Evolutionary conservation across 768 basidiomycete genomes (phyloP).

Genomic region (Leccinum longicurvipes): DNA sequence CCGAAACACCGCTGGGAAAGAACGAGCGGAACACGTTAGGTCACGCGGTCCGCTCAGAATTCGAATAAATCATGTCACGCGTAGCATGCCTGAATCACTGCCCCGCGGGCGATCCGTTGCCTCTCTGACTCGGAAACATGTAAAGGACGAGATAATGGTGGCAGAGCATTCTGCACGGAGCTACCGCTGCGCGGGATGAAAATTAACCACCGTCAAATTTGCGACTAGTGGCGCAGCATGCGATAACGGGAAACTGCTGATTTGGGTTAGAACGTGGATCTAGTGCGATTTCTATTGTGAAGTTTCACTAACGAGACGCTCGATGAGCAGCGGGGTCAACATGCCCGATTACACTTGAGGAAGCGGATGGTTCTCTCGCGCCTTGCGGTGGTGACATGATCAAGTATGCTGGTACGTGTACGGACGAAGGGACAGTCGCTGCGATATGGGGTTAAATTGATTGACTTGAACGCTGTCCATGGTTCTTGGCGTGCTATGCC

Average conservation of each 20-base stretch:
- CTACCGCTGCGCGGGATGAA: not conserved
- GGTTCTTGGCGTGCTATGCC: not conserved
- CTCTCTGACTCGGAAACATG: not conserved
- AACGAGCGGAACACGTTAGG: not conserved
- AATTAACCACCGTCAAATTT: not conserved
- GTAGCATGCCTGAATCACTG: not conserved
- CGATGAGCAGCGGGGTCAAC: not conserved
- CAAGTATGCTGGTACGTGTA: not conserved
- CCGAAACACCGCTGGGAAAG: slow-evolving; percentile 30
- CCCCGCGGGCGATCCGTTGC: slow-evolving; percentile 14
- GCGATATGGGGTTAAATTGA: not conserved
- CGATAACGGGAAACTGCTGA: not conserved
- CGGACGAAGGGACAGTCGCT: not conserved
- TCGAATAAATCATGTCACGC: not conserved
- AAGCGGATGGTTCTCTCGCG: not conserved
- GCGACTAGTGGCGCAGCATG: not conserved
- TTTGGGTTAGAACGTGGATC: not conserved
- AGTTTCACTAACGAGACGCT: not conserved
- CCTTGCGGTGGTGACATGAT: not conserved
- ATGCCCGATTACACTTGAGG: not conserved
- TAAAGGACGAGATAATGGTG: not conserved
- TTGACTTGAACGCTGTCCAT: slow-evolving; percentile 3
- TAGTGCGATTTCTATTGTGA: not conserved
- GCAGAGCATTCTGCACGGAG: not conserved
- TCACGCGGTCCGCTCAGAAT: not conserved